These are phyloP conservation scores for Torulaspora indica DNA, from an alignment of 805 yeast genomes.

Conservation along the genomic window DNA sequence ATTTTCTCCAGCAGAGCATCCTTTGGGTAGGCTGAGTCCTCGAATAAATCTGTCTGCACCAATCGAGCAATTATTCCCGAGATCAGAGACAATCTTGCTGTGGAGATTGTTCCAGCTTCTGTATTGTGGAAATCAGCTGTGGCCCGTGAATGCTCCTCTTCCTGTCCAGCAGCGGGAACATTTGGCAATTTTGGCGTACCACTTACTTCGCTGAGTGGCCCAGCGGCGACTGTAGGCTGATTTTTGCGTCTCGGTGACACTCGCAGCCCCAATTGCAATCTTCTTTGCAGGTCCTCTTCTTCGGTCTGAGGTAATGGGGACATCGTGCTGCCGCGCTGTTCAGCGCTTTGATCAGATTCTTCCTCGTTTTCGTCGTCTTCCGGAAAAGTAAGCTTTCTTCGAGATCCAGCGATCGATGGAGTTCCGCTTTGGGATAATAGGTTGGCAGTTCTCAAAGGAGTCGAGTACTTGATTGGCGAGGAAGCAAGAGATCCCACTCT, in stretches of 20 bases:
- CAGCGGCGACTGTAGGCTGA: slow-evolving; percentile 6
- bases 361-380: slow-evolving; percentile 29
- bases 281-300: slow-evolving; percentile 31
- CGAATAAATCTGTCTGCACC: slow-evolving; percentile 42
- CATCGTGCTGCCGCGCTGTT: slow-evolving; percentile 21
- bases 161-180: slow-evolving; percentile 18
- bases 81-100: slow-evolving; percentile 45
- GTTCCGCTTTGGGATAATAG: slow-evolving; percentile 8
- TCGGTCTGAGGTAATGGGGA: slow-evolving; percentile 30
- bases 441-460: slow-evolving; percentile 15
- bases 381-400: slow-evolving; percentile 23
- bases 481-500: slow-evolving; percentile 17
- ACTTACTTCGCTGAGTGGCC: slow-evolving; percentile 27
- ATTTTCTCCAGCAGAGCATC: slow-evolving; percentile 39
- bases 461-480: slow-evolving; percentile 21
- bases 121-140: slow-evolving; percentile 16
- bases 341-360: slow-evolving; percentile 18
- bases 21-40: slow-evolving; percentile 42
- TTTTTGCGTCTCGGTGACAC: slow-evolving; percentile 32
- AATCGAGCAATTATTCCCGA: slow-evolving; percentile 45
- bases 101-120: slow-evolving; percentile 42
- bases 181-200: slow-evolving; percentile 24
- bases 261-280: slow-evolving; percentile 28
- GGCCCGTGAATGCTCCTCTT: slow-evolving; percentile 25
- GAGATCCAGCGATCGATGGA: slow-evolving; percentile 41